Evolutionary conservation across 441 rosid species (phyloP), one percentile per base, ranked within the genome.

Genomic region (Dalechampia spathulata): DNA sequence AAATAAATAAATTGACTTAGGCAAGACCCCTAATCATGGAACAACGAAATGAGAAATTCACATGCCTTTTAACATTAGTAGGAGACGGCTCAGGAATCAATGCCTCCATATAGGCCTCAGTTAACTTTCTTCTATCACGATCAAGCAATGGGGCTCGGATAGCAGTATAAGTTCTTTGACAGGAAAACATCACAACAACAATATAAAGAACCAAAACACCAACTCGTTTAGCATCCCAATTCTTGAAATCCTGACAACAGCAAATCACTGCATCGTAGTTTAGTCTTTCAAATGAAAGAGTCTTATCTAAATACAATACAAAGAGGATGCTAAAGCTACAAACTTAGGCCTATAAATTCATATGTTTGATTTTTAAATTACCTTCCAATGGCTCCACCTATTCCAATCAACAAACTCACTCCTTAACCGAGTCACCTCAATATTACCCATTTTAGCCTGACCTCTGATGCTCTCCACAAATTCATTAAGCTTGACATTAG

Each of bases 61-160:
- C 80, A 64, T 77, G 81, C 98, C 73, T 88, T 71, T 74, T 78
- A 55, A 92, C 50, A 75, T 92, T 88, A 53, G 36, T 43, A 36
- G 92, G 87, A 63, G 98, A 80, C 34, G 95, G 95, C 64, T 92
- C 98, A 11, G 98, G 96, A 73, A 92, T 76, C 82, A 92, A 76
- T 37, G 98, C 82, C 72, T 92, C 98, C 98, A 92, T 88, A 74
- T 75, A 92, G 71, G 94, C 94, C 77, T 92, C 95, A 0, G 91
- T 74, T 67, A 88, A 65, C 66, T 83, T 84, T 68, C 68, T 85
- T 72, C 71, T 81, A 63, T 82, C 86, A 26, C 78, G 80, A 55
- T 76, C 77, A 46, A 79, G 62, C 53, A 56, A 65, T 2, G 95
- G 91, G 65, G 88, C 88, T 71, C 83, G 94, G 43, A 86, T 46